Conservation (phyloP, 495 filamentous ascomycete genomes). For the Talaromyces wortmannii region DNA sequence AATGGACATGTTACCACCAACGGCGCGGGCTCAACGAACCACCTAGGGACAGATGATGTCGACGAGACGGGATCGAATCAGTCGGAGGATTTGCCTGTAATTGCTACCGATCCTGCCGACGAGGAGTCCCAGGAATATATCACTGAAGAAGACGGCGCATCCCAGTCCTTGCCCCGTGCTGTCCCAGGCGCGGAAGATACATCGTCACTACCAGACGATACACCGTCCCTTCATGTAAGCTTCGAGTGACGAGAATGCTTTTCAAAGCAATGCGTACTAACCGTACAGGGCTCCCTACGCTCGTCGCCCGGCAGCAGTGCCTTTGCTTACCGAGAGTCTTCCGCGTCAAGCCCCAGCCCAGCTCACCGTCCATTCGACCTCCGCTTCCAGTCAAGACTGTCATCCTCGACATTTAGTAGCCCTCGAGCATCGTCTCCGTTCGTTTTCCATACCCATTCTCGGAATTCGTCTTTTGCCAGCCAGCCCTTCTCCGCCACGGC, state of each 20-base stretch:
- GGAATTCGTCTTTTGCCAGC: constrained; percentile 64
- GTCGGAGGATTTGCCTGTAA: constrained; percentile 18
- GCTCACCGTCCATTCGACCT: constrained; percentile 90
- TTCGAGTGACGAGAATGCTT: constrained; percentile 4
- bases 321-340: constrained; percentile 40
- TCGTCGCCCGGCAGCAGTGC: constrained; percentile 71
- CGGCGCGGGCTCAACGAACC: background rate
- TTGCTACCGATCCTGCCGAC: constrained; percentile 13
- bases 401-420: constrained; percentile 49
- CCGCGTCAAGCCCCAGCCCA: constrained; percentile 56
- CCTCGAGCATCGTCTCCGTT: constrained; percentile 74
- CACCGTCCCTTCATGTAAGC: constrained; percentile 78
- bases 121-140: constrained; percentile 4
- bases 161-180: constrained; percentile 11
- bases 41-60: background rate
- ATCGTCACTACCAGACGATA: constrained; percentile 77
- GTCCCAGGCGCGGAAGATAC: constrained; percentile 39
- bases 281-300: constrained; percentile 63
- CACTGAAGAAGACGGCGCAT: constrained; percentile 6
- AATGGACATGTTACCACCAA: constrained; percentile 13
- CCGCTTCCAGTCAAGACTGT: constrained; percentile 82
- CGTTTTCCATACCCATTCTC: constrained; percentile 66
- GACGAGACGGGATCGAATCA: constrained; percentile 9
- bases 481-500: constrained; percentile 38
- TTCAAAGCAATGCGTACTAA: constrained; percentile 9